Evolutionary conservation across 2,329 filamentous ascomycete species (phyloP).

Genomic region (Fusarium gaditjirri): DNA sequence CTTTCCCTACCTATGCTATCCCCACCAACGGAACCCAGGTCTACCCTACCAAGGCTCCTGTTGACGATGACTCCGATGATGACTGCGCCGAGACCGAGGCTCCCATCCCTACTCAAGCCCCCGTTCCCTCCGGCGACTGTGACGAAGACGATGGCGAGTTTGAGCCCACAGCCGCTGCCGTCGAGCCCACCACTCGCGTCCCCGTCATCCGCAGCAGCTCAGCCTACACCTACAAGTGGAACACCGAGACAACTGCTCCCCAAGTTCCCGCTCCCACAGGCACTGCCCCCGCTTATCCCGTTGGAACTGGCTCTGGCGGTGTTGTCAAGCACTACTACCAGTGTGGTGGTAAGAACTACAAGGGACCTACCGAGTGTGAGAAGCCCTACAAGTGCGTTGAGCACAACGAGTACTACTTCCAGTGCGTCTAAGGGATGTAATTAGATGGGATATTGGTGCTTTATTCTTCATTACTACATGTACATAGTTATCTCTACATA

Average conservation of each 20-base stretch:
- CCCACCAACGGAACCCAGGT: slow-evolving; percentile 30
- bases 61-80: slow-evolving; percentile 8
- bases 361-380: slow-evolving; percentile 38
- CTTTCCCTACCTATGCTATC: slow-evolving; percentile 27
- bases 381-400: slow-evolving; percentile 28
- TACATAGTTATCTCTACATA: slow-evolving; percentile 37
- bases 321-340: slow-evolving; percentile 35
- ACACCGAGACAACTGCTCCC: slow-evolving; percentile 26
- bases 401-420: slow-evolving; percentile 37
- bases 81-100: slow-evolving; percentile 12
- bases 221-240: slow-evolving; percentile 35
- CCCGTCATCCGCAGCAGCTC: slow-evolving; percentile 36
- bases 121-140: not conserved
- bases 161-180: not conserved
- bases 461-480: slow-evolving; percentile 19
- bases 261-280: slow-evolving; percentile 18
- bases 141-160: slow-evolving; percentile 4
- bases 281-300: slow-evolving; percentile 17
- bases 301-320: slow-evolving; percentile 19
- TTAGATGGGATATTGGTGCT: not conserved
- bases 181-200: slow-evolving; percentile 16
- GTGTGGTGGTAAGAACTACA: slow-evolving; percentile 36
- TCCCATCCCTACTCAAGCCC: not conserved
- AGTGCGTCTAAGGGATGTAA: slow-evolving; percentile 25
- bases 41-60: slow-evolving; percentile 14